Evolutionary conservation across 352 stramenopile species (phyloP).

Genomic region (Globisporangium mamillatum): DNA sequence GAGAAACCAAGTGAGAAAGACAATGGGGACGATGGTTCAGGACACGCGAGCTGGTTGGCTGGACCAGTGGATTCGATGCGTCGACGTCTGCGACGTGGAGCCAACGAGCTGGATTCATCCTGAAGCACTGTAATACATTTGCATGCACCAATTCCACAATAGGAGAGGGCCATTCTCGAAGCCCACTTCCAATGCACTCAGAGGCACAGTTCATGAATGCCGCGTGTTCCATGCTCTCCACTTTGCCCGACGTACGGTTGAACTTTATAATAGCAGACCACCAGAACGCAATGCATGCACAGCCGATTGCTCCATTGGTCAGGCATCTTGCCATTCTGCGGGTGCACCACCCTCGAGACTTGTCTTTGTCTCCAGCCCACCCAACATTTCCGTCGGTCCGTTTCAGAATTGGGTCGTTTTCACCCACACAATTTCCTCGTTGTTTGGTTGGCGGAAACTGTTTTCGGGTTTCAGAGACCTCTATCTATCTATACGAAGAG

Average conservation of each 20-base stretch:
- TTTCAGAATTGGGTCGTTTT: neutral
- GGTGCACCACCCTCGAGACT: neutral
- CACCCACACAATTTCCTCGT: neutral
- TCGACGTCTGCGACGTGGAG: constrained; percentile 1
- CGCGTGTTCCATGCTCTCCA: neutral
- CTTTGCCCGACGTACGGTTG: neutral
- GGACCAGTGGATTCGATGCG: neutral
- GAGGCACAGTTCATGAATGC: too few species aligned
- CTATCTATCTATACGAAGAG: too few species aligned
- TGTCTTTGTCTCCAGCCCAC: neutral
- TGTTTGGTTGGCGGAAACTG: too few species aligned
- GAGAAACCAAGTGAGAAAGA: neutral
- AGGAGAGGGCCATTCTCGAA: neutral
- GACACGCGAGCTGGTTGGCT: neutral
- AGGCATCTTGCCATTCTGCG: neutral
- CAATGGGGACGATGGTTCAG: neutral
- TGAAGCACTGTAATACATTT: neutral
- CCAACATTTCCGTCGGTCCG: neutral
- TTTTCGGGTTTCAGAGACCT: too few species aligned
- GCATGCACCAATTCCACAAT: neutral
- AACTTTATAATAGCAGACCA: neutral
- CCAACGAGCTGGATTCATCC: neutral
- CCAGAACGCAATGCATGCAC: neutral
- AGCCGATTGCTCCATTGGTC: neutral
- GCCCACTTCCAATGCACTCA: too few species aligned